Evolutionary conservation across 2,329 filamentous ascomycete genomes (phyloP).

Genomic region (Geosmithia flava): DNA sequence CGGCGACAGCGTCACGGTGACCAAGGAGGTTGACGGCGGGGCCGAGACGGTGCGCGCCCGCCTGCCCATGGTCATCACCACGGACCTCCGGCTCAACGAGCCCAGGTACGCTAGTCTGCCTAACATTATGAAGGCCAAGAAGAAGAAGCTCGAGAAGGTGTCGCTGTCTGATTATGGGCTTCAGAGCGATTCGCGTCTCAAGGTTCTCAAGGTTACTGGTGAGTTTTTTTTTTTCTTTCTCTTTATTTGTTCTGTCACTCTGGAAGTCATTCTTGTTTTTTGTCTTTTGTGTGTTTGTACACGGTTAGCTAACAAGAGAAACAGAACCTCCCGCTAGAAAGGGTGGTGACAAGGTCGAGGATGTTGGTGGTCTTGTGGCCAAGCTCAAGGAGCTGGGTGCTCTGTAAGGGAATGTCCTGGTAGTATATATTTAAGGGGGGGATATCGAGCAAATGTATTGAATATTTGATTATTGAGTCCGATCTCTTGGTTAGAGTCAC

Average conservation of each 20-base stretch:
- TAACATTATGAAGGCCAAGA: constrained; percentile 99
- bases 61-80: constrained; percentile 89
- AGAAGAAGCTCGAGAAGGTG: constrained; percentile 96
- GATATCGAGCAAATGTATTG: no score
- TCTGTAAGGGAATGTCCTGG: constrained; percentile 36
- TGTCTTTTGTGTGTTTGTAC: no score
- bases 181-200: constrained; percentile 62
- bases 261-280: not conserved
- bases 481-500: no score
- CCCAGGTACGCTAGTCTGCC: constrained; percentile 89
- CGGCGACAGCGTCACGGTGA: constrained; percentile 61
- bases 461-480: no score
- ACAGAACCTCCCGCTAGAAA: constrained; percentile 75
- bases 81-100: constrained; percentile 88
- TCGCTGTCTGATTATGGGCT: constrained; percentile 71
- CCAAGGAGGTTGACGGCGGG: constrained; percentile 88
- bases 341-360: constrained; percentile 92
- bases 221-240: constrained; percentile 19
- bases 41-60: constrained; percentile 78
- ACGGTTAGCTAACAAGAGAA: not conserved
- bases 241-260: constrained; percentile 1
- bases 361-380: constrained; percentile 85
- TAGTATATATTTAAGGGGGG: no score
- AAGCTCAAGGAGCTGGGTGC: constrained; percentile 96
- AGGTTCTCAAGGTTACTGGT: constrained; percentile 82